These are phyloP conservation scores for Lepiota venenata DNA, from an alignment of 768 basidiomycete species.

Conservation along the genomic window DNA sequence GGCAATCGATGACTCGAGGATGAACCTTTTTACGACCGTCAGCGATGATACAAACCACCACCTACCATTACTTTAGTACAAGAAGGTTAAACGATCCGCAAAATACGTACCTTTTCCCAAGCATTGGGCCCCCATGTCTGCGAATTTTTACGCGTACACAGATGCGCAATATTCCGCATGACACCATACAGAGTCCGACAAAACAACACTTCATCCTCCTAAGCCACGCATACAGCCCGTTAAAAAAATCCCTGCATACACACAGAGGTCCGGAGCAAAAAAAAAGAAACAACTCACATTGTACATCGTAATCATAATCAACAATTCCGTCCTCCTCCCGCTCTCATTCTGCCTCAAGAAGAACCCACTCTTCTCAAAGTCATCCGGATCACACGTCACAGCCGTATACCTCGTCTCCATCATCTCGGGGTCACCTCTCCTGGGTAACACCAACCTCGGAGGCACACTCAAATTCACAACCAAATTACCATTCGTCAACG, in stretches of 20 bases:
- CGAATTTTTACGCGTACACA: constrained; percentile 83
- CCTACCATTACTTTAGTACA: constrained; percentile 35
- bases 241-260: too few species aligned
- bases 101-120: constrained; percentile 79
- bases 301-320: constrained; percentile 96
- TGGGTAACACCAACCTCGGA: constrained; percentile 74
- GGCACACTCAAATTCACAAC: constrained; percentile 85
- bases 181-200: constrained; percentile 93
- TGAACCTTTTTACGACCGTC: constrained; percentile 84
- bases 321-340: constrained; percentile 81
- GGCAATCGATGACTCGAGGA: constrained; percentile 80
- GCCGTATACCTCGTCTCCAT: constrained; percentile 78
- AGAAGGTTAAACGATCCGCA: not conserved
- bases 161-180: constrained; percentile 81
- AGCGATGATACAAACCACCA: constrained; percentile 90
- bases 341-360: constrained; percentile 81
- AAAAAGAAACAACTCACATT: constrained; percentile 56
- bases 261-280: not conserved
- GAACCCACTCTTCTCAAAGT: constrained; percentile 82
- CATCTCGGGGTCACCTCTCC: constrained; percentile 70
- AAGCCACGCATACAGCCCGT: constrained; percentile 7
- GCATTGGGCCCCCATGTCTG: constrained; percentile 96
- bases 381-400: constrained; percentile 91
- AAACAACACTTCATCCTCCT: constrained; percentile 91
- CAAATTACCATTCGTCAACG: constrained; percentile 83